phyloP scores from a whole-genome alignment of 2,329 filamentous ascomycete species.

The Phoma sp. region DNA sequence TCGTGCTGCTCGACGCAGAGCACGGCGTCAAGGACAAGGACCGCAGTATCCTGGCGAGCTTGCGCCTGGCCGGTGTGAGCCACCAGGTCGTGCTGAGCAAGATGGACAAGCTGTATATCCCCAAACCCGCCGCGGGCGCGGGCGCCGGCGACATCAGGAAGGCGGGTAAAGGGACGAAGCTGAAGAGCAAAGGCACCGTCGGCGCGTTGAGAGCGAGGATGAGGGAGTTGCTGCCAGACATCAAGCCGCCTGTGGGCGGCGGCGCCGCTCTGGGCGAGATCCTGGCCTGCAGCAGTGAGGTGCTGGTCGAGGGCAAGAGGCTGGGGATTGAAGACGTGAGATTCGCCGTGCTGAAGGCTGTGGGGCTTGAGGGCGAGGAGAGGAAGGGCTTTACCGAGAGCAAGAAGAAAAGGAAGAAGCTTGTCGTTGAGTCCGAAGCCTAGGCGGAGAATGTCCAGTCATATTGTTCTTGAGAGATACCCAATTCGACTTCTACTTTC shows the following conservation, averaged over 20 bases:
- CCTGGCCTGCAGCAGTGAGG: slow-evolving; percentile 63
- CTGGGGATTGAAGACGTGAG: slow-evolving; percentile 67
- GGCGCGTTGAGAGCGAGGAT: slow-evolving; percentile 51
- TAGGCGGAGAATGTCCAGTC: no score
- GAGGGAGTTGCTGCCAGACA: slow-evolving; percentile 47
- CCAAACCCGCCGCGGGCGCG: no score
- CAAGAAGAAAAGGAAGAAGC: slow-evolving; percentile 9
- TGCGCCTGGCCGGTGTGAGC: slow-evolving; percentile 63
- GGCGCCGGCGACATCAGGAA: slow-evolving; percentile 24
- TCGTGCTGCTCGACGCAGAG: slow-evolving; percentile 67
- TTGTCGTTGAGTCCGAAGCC: no score
- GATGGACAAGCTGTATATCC: slow-evolving; percentile 56
- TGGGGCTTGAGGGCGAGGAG: slow-evolving; percentile 23
- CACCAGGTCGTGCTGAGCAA: slow-evolving; percentile 73
- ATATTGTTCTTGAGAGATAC: no score
- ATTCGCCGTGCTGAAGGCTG: slow-evolving; percentile 68
- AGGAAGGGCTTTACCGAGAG: slow-evolving; percentile 11
- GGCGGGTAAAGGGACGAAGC: slow-evolving; percentile 15
- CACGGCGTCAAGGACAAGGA: slow-evolving; percentile 70
- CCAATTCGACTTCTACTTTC: no score
- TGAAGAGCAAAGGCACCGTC: slow-evolving; percentile 43
- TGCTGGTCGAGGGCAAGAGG: slow-evolving; percentile 53
- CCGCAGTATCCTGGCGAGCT: slow-evolving; percentile 60
- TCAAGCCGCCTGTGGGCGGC: slow-evolving; percentile 37
- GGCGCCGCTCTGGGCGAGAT: slow-evolving; percentile 63